Evolutionary conservation across 23 red algal genomes (phyloP), one percentile per base, ranked within the genome.

Genomic region (Agarophyton chilense): DNA sequence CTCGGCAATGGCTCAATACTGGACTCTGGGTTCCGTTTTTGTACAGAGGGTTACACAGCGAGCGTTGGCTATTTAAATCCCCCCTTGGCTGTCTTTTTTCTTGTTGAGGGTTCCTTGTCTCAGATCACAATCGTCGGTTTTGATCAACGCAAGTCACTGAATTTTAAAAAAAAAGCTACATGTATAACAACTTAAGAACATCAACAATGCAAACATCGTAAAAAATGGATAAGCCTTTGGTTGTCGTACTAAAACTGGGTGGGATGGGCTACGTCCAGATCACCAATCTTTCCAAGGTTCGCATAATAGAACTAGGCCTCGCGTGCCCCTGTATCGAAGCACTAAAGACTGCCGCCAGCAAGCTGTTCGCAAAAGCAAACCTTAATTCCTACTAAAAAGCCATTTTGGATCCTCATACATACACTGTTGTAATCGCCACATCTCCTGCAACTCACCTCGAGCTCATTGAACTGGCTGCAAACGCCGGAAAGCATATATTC

Each of bases 191-290:
- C n/a, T n/a, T n/a, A 6, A 47, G 7, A 6, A 12, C 44, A 6
- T 12, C 44, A 47, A 6, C 44, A 47, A 6, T 12, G 7, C 44
- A 47, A 47, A 47, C 44, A 12, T 47, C 44, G 44, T n/a, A 4
- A 6, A 61, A 61, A 31, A 79, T 75, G 70, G 72, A 72, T 8
- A 84, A 86, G 43, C 75, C 87, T 6, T 42, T 91, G 12, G 44
- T 98, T 34, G 87, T 84, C 42, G 91, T 98, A 18, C 66, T 98
- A 16, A 91, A 91, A 12, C 78, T 98, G 61, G 95, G 95, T 13
- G 95, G 94, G 60, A 98, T 98, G 95, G 95, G 95, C 50, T 70
- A 58, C 68, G 92, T 94, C 14, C 95, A 98, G 74, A 91, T 91
- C 9, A 19, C 78, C 52, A 92, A 90, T 56, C 76, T 98, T 33